Conservation (phyloP, 2,329 filamentous ascomycete genomes). For the Thermoascus crustaceus region DNA sequence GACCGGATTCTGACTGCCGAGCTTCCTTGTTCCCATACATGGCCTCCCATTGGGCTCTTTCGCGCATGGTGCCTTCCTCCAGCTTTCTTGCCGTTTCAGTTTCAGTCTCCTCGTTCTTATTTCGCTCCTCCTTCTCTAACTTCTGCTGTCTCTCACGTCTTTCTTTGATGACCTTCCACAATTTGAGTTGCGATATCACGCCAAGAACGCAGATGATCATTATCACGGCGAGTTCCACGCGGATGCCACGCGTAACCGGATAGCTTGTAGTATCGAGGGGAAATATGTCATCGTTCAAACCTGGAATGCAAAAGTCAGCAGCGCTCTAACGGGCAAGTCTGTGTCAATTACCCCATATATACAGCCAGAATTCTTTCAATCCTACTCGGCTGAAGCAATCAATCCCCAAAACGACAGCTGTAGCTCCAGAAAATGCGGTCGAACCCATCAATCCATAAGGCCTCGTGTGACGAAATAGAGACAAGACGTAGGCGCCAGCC, state of each 20-base stretch:
- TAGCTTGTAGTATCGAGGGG: constrained; percentile 69
- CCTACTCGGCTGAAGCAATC: constrained; percentile 88
- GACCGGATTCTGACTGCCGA: constrained; percentile 40
- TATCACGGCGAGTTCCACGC: constrained; percentile 72
- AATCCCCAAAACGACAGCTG: constrained; percentile 69
- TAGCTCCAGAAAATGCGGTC: constrained; percentile 76
- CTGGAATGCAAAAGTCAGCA: constrained; percentile 25
- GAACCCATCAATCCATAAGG: constrained; percentile 67
- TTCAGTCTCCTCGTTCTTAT: constrained; percentile 56
- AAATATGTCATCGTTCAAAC: constrained; percentile 70
- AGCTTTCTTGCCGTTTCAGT: constrained; percentile 58
- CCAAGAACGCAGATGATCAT: constrained; percentile 68
- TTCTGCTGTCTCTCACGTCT: constrained; percentile 40
- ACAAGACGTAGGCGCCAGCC: constrained; percentile 60
- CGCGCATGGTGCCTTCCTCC: constrained; percentile 37
- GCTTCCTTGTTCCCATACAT: constrained; percentile 54
- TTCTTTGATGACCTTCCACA: constrained; percentile 71
- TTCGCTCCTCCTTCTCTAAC: constrained; percentile 43
- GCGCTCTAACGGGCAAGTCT: constrained; percentile 10
- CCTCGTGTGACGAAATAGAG: constrained; percentile 69
- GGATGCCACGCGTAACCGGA: constrained; percentile 76
- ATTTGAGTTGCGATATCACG: constrained; percentile 71
- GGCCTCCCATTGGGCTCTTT: constrained; percentile 61
- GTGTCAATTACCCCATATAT: constrained; percentile 61
- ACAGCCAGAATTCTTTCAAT: constrained; percentile 92